Conservation (phyloP, 768 basidiomycete genomes). For the Clavulina sp. region DNA sequence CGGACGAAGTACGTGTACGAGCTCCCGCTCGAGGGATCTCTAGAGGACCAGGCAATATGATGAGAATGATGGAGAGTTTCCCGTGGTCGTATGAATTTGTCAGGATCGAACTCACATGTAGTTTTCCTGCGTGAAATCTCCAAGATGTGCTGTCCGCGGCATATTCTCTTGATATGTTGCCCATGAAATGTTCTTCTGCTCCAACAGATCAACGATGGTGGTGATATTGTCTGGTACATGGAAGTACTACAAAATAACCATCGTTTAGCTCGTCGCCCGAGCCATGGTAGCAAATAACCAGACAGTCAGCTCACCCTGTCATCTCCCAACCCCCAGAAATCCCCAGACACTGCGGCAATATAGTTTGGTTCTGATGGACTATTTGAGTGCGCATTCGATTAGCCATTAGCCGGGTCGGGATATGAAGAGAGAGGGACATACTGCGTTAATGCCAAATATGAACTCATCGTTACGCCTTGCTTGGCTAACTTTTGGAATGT, state of each 20-base stretch:
- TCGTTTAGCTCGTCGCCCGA: too few relatives aligned
- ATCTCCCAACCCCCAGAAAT: conserved; percentile 32
- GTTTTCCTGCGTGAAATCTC: background rate
- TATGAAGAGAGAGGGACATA: background rate
- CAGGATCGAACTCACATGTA: background rate
- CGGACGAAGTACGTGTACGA: conserved; percentile 35
- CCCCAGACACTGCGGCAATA: conserved; percentile 31
- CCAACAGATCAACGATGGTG: conserved; percentile 42
- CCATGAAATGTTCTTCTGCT: conserved; percentile 40
- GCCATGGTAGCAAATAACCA: too few relatives aligned
- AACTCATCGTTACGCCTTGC: conserved; percentile 31
- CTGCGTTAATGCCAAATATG: conserved; percentile 15
- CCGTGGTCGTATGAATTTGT: background rate
- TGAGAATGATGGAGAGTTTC: too few relatives aligned
- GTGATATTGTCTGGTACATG: conserved; percentile 32
- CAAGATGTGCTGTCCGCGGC: conserved; percentile 22
- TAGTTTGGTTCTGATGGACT: conserved; percentile 52
- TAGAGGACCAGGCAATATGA: too few relatives aligned
- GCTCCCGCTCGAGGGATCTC: too few relatives aligned
- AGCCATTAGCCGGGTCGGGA: background rate
- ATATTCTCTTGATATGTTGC: conserved; percentile 42
- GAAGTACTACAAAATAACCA: background rate
- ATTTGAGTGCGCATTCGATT: conserved; percentile 15
- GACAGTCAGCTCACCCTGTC: conserved; percentile 26
- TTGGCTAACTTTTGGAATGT: conserved; percentile 25